Base-by-base conservation (phyloP, 2,329 filamentous ascomycete genomes). In the Ceratocystis papillata region DNA sequence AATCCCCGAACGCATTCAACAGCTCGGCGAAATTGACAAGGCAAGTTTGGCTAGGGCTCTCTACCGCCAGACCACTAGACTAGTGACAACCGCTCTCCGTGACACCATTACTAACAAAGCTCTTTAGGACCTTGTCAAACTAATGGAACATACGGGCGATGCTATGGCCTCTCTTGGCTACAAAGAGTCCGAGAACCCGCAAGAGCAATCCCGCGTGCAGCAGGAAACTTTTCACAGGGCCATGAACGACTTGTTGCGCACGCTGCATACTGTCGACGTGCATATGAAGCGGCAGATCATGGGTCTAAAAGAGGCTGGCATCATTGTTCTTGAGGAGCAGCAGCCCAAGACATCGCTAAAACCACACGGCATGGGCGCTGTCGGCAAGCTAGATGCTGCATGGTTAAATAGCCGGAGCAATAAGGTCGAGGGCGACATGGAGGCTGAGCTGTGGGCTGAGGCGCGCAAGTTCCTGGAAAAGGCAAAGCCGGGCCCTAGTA, bases 391-490 rank as follows among this genome's bases (percentile, higher is more conserved):
- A 64, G 92, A 96, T 73, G 87, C 95, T 15, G 92, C 92, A 41
- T 93, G 89, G 84, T 76, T 97, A 71, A 97, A 96, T 73, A 92
- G 89, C 71, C 83, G 90, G 67, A 90, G 89, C 68, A 87, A 89
- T 69, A 87, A 87, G 69, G 88, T 95, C 25, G 89, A 89, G 66
- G 83, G 86, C 71, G 87, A 90, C 69, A 94, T 93, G 80, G 90
- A 95, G 73, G 83, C 83, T 1, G 90, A 96, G 76, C 77, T 96
- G 57, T 87, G 93, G 84, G 80, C 68, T 5, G 76, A 75, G 65
- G 75, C 75, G 15, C 75, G 73, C 65, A 72, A 70, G 10, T 73
- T 77, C 30, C 69, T 79, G 57, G 73, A 77, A 67, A 73, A 72
- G 37, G 20, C 66, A 69, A 73, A n/a, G 69, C 68, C 20, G 69